Evolutionary conservation across 2,329 filamentous ascomycete species (phyloP), one percentile per base, ranked within the genome.

Genomic region (Fusarium haematococcum): DNA sequence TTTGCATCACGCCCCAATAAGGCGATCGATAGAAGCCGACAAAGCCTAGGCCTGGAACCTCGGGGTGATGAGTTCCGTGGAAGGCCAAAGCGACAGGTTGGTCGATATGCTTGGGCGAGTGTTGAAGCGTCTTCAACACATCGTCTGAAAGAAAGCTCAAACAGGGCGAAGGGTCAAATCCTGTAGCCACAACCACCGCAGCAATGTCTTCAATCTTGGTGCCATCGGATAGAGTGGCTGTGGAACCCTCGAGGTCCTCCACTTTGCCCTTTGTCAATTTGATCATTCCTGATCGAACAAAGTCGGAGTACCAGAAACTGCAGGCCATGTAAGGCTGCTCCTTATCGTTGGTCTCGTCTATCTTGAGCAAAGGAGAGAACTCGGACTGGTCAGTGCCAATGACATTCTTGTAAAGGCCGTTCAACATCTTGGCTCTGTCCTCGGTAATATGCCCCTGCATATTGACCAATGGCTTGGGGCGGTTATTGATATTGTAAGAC

Each of bases 1-100:
- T 94, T 81, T 97, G 94, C 88, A 96, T 95, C 0, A 95, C 91
- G 1, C 93, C 93, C 94, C 94, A 97, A 80, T 94, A 97, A 0
- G 94, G 94, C 0, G 93, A 93, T 70, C 94, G 89, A 79, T 97
- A 97, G 82, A 95, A 95, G 1, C 94, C 94, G 1, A 97, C 91
- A 77, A 97, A 95, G 0, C 93, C 94, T 0, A 97, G 83, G 7
- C 88, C 89, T 0, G 91, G 88, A 0, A 95, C 81, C 0, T 86
- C 83, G 0, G 88, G 87, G 67, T 92, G 89, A 65, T 91, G 85
- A 0, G 91, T 91, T 1, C 89, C 90, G 73, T 94, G 91, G 59
- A 92, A 91, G 25, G 92, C 90, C 1, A 97, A 85, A 0, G 92
- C 88, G 1, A 94, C 80, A 0, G 92, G 91, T n/a, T 92, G 86